These are phyloP conservation scores for Tremella fuciformis DNA, from an alignment of 768 basidiomycete species.

Conservation along the genomic window DNA sequence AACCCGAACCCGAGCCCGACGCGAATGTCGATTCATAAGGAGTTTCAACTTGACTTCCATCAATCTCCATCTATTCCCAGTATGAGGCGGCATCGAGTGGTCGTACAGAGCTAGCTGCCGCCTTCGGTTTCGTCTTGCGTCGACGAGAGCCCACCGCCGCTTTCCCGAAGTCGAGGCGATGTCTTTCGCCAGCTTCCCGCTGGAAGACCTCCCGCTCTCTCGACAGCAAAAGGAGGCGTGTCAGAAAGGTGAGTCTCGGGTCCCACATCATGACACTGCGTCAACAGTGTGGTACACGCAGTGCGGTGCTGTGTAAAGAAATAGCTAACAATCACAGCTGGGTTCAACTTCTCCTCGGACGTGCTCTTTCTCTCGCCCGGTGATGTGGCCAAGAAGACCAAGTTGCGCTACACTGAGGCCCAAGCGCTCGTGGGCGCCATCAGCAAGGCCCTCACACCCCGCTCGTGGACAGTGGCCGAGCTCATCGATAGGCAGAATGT, in stretches of 20 bases:
- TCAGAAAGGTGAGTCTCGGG: constrained; percentile 36
- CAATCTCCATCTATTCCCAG: too few species aligned
- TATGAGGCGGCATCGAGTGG: too few species aligned
- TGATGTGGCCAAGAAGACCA: constrained; percentile 31
- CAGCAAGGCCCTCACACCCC: constrained; percentile 55
- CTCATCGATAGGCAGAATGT: constrained; percentile 4
- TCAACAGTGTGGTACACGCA: not conserved
- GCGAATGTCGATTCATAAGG: too few species aligned
- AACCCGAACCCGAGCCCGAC: too few species aligned
- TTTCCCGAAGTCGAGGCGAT: not conserved
- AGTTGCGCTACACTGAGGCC: not conserved
- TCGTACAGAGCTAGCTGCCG: too few species aligned
- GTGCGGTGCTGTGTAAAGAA: not conserved
- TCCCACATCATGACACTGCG: too few species aligned
- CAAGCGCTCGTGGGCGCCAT: constrained; percentile 57
- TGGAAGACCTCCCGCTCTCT: constrained; percentile 25
- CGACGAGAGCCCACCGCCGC: too few species aligned
- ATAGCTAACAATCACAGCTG: constrained; percentile 18
- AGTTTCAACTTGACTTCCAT: too few species aligned
- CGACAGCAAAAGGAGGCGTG: constrained; percentile 30
- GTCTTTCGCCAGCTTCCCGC: constrained; percentile 22
- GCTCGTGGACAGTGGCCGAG: constrained; percentile 10
- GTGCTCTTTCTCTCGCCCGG: constrained; percentile 28
- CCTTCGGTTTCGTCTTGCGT: too few species aligned
- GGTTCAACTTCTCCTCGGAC: constrained; percentile 28